Conservation (phyloP, 768 basidiomycete genomes). For the Austroboletus festivus region DNA sequence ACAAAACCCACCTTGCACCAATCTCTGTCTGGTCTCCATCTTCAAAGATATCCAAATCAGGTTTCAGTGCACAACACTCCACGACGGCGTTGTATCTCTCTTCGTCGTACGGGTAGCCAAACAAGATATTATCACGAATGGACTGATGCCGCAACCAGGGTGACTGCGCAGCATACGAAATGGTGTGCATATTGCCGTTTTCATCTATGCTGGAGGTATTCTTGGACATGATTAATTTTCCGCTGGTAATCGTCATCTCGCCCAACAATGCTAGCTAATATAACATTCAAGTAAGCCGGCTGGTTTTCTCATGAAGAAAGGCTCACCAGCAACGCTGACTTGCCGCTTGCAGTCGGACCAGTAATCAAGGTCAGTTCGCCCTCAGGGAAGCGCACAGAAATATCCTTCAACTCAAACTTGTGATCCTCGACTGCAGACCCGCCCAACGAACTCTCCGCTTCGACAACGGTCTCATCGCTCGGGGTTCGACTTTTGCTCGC, state of each 20-base stretch:
- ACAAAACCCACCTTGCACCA: slow-evolving; percentile 51
- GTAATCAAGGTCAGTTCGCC: slow-evolving; percentile 46
- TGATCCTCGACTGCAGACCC: slow-evolving; percentile 13
- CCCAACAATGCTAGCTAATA: slow-evolving; percentile 36
- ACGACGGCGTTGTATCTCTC: slow-evolving; percentile 72
- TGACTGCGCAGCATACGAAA: slow-evolving; percentile 73
- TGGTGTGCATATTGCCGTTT: slow-evolving; percentile 55
- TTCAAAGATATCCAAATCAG: slow-evolving; percentile 81
- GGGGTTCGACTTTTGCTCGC: not conserved
- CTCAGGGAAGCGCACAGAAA: slow-evolving; percentile 45
- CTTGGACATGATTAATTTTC: slow-evolving; percentile 44
- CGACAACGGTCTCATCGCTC: slow-evolving; percentile 7
- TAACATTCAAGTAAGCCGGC: not conserved
- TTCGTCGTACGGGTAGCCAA: slow-evolving; percentile 67
- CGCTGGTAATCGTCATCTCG: slow-evolving; percentile 36
- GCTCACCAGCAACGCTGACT: slow-evolving; percentile 44
- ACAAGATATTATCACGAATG: slow-evolving; percentile 79
- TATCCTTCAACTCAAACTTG: slow-evolving; percentile 41
- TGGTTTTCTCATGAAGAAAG: not conserved
- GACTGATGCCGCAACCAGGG: slow-evolving; percentile 71
- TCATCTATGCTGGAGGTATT: slow-evolving; percentile 53
- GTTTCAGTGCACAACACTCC: slow-evolving; percentile 78
- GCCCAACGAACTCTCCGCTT: slow-evolving; percentile 15
- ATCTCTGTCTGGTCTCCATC: slow-evolving; percentile 87
- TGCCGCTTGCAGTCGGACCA: slow-evolving; percentile 48